phyloP scores from a whole-genome alignment of 441 rosid genomes.

The Populus hybrid region DNA sequence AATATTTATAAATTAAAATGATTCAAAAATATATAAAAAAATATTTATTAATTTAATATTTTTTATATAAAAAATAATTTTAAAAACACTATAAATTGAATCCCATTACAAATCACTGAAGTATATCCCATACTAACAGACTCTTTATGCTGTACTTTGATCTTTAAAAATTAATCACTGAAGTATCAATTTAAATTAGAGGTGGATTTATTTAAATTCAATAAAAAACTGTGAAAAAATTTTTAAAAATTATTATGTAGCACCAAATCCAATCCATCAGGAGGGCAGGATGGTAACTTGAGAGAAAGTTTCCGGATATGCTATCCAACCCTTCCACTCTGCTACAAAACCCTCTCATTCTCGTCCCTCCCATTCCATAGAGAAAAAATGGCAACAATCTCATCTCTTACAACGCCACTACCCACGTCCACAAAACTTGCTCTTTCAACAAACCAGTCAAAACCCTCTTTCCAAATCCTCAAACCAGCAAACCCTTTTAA shows the following conservation, averaged over 20 bases:
- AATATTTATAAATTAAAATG: no score
- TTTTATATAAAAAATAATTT: no score
- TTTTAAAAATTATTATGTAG: neutral
- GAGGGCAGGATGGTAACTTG: neutral
- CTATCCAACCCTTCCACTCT: neutral
- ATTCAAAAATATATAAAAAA: no score
- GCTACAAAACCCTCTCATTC: neutral
- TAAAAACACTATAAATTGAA: no score
- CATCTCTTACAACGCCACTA: slow-evolving; percentile 15
- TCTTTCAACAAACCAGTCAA: slow-evolving; percentile 17
- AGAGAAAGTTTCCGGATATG: neutral
- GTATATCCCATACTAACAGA: no score
- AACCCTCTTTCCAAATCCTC: slow-evolving; percentile 16
- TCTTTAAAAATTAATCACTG: no score
- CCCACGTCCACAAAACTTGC: slow-evolving; percentile 12
- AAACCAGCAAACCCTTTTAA: slow-evolving; percentile 1
- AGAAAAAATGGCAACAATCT: slow-evolving; percentile 21
- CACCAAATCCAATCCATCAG: neutral
- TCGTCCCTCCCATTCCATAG: neutral
- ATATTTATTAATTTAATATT: no score
- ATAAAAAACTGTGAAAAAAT: neutral
- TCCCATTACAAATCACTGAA: no score
- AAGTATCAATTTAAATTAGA: no score
- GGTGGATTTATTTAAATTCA: no score
- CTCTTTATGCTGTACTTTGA: no score